Base-by-base conservation (phyloP, 139 green algal species). In the Chlamydomonas sp. region DNA sequence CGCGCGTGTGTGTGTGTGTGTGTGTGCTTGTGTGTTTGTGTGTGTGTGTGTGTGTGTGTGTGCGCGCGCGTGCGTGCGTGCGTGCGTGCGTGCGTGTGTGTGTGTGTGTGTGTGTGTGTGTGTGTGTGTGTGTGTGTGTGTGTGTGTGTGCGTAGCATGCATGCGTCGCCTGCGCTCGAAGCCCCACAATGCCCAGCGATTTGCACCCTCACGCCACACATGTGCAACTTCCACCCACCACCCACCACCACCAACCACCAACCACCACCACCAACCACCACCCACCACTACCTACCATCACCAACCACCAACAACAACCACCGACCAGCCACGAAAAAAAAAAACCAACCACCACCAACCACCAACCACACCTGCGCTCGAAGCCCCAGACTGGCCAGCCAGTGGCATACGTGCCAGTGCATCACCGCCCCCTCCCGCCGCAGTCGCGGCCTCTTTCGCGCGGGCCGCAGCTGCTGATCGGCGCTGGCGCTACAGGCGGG, bases 301-400 rank as follows among this genome's bases (percentile, higher is more conserved):
- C 43, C 43, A 54, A 20, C 13, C 43, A 54, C 43, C 43, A 13
- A 13, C 43, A 54, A 13, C 43, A 13, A 54, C 43, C 43, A 13
- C 43, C 43, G 20, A 54, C 20, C 43, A 13, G 20, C 43, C 43
- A 13, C 43, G 13, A 54, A 13, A 54, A 26, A 13, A 13, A 54
- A 13, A 13, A 13, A 54, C 43, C 43, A 13, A 54, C 43, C 43
- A 13, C 13, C 43, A 54, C 20, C 13, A 54, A 54, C 43, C 67
- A 8, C 70, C 35, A n/a, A 47, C 65, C 66, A 36, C 49, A 58
- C 58, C 38, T 26, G 43, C 70, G 36, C 48, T 65, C 48, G 31
- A 54, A 33, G 28, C 24, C 28, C 63, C 50, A 34, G 54, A 5
- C 43, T 54, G 58, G 48, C 58, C 66, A 33, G 62, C 43, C 36